These are phyloP conservation scores for Nicotiana benthamiana DNA, from an alignment of 257 asterid species.

Conservation along the genomic window DNA sequence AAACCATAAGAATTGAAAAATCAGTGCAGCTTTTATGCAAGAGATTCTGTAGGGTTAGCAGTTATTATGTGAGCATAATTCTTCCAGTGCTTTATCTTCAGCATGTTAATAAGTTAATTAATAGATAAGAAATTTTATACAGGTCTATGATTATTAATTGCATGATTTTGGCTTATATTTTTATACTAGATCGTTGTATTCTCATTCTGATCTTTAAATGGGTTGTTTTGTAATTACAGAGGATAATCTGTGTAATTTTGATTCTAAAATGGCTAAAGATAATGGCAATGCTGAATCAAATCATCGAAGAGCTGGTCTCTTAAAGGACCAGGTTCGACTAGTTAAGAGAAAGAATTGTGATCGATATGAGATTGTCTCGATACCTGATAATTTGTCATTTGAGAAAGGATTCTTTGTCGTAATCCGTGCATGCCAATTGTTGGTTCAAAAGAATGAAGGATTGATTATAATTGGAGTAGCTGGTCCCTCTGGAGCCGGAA, in stretches of 20 bases:
- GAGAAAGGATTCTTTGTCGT: slow-evolving; percentile 96
- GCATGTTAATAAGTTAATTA: not conserved
- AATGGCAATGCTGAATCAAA: slow-evolving; percentile 27
- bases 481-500: slow-evolving; percentile 99
- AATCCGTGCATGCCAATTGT: slow-evolving; percentile 79
- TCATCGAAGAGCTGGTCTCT: slow-evolving; percentile 63
- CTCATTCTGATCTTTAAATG: not conserved
- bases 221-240: slow-evolving; percentile 22
- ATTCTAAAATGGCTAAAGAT: slow-evolving; percentile 42
- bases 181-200: not conserved
- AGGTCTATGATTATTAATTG: not conserved
- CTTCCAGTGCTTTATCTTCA: slow-evolving; percentile 1
- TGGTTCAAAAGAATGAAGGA: slow-evolving; percentile 86
- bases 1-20: not conserved
- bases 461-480: slow-evolving; percentile 76
- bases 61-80: not conserved
- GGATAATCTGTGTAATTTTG: slow-evolving; percentile 15
- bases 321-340: slow-evolving; percentile 85
- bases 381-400: slow-evolving; percentile 70
- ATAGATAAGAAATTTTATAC: not conserved
- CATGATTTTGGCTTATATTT: not conserved
- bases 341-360: slow-evolving; percentile 67
- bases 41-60: not conserved
- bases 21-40: not conserved
- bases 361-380: slow-evolving; percentile 68